A percentile compares a stretch with the other conserved stretches of the same genome.
phyloP scores from a whole-genome alignment of 148 eudicot species.

The Rhododendron vialii region DNA sequence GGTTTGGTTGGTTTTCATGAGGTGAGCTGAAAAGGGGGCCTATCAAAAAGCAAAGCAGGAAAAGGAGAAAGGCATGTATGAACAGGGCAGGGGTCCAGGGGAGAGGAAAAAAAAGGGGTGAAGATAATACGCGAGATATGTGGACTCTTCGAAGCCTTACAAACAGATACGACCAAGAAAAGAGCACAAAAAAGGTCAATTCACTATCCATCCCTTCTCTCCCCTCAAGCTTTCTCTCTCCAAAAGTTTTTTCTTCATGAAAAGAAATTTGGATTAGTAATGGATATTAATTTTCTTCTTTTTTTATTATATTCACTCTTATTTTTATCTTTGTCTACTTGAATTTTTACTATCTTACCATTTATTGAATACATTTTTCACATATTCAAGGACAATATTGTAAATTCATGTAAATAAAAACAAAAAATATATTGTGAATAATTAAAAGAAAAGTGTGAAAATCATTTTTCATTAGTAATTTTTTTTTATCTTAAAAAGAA shows the following conservation, averaged over 20 bases:
- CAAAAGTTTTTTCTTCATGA: background rate
- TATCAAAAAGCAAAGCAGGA: slow-evolving; percentile 7
- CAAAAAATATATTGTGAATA: no score
- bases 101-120: slow-evolving; percentile 10
- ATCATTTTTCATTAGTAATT: no score
- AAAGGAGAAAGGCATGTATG: slow-evolving; percentile 4
- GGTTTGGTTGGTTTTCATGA: slow-evolving; percentile 13
- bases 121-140: slow-evolving; percentile 40
- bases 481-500: no score
- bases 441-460: no score
- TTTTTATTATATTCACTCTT: no score
- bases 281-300: no score
- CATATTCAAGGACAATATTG: no score
- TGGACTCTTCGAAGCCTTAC: slow-evolving; percentile 87
- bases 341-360: no score
- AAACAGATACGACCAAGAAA: slow-evolving; percentile 35
- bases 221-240: slow-evolving; percentile 15
- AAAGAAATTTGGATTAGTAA: background rate
- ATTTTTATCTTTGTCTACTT: no score
- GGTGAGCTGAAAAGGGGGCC: background rate
- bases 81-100: background rate
- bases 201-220: slow-evolving; percentile 34
- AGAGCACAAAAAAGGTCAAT: slow-evolving; percentile 33
- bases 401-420: no score
- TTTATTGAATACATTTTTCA: no score